Evolutionary conservation across 331 rosid species (phyloP).

Genomic region (Quercus tomentella): DNA sequence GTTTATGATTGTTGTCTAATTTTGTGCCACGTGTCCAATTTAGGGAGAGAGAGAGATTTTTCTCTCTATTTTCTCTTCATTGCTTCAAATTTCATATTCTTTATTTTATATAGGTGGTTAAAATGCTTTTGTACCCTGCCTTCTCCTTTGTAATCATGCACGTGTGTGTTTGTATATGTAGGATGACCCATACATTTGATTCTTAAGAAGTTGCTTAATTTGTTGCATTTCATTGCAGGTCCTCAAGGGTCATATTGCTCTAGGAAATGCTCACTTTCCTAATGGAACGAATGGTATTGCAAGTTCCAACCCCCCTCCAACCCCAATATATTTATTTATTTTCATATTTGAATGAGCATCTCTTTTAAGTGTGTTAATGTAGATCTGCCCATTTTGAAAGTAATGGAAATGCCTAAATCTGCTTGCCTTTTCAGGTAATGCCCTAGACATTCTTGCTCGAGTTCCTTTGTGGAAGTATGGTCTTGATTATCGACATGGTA

Average conservation of each 20-base stretch:
- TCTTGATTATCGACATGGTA: conserved; percentile 98
- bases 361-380: neutral
- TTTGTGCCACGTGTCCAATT: too few relatives aligned
- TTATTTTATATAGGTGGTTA: neutral
- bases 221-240: conserved; percentile 57
- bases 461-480: conserved; percentile 91
- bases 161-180: neutral
- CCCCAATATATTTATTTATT: neutral
- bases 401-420: neutral
- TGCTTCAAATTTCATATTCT: neutral
- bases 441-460: conserved; percentile 94
- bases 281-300: conserved; percentile 87
- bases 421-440: conserved; percentile 47
- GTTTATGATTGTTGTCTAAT: too few relatives aligned
- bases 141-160: neutral
- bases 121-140: neutral
- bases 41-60: too few relatives aligned
- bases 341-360: conserved; percentile 5
- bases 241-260: conserved; percentile 88
- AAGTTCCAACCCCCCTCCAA: neutral
- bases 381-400: conserved; percentile 3
- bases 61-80: too few relatives aligned
- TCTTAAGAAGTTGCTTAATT: conserved; percentile 18
- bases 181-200: neutral
- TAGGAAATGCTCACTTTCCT: conserved; percentile 93